These are phyloP conservation scores for Metarhizium guizhouense DNA, from an alignment of 2,329 filamentous ascomycete species.

Conservation along the genomic window DNA sequence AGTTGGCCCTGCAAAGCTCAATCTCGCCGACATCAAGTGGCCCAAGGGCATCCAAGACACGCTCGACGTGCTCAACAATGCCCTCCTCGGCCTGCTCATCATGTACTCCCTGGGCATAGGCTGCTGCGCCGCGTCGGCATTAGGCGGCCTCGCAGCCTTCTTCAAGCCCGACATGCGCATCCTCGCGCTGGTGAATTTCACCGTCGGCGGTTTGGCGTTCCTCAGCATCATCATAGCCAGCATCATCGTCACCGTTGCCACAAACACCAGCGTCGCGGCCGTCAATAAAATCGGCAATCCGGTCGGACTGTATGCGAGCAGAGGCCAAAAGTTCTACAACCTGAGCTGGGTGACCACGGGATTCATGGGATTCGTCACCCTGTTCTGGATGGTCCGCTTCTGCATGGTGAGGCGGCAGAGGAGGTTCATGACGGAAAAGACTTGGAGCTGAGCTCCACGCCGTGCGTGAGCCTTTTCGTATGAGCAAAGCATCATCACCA, in stretches of 20 bases:
- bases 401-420: conserved; percentile 19
- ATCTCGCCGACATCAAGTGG: conserved; percentile 35
- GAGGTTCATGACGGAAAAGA: conserved; percentile 1
- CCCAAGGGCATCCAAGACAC: conserved; percentile 34
- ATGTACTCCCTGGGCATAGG: conserved; percentile 37
- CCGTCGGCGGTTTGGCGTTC: conserved; percentile 25
- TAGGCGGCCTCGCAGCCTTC: conserved; percentile 28
- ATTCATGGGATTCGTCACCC: conserved; percentile 28
- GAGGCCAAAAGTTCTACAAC: conserved; percentile 34
- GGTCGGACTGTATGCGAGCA: conserved; percentile 33
- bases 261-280: conserved; percentile 28
- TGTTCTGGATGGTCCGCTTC: conserved; percentile 33
- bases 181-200: conserved; percentile 26
- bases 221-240: conserved; percentile 31
- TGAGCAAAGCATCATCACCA: neutral
- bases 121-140: conserved; percentile 33
- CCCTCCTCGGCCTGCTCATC: conserved; percentile 39
- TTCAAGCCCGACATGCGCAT: conserved; percentile 18
- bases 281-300: conserved; percentile 35
- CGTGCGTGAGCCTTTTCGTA: neutral
- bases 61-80: conserved; percentile 39
- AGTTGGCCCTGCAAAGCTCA: conserved; percentile 34
- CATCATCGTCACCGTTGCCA: conserved; percentile 32
- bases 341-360: conserved; percentile 39
- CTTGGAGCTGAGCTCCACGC: neutral